Conservation (phyloP, 2,329 filamentous ascomycete genomes). For the Colletotrichum sp. region DNA sequence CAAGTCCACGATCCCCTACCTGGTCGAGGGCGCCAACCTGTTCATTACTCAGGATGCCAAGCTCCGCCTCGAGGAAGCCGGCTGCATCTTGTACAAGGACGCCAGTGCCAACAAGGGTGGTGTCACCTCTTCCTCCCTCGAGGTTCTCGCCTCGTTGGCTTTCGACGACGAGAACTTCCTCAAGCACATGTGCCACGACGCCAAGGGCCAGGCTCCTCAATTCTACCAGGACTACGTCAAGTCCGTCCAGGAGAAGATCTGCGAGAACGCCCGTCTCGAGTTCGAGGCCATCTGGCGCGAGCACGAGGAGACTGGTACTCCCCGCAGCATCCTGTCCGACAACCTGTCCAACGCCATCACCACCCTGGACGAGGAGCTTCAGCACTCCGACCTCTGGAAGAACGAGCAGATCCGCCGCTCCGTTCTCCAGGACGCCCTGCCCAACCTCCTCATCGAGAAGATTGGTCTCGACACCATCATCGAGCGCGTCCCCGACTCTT, state of each 20-base stretch:
- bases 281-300: constrained; percentile 99
- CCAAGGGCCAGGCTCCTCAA: constrained; percentile 73
- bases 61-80: constrained; percentile 91
- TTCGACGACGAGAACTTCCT: constrained; percentile 91
- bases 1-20: constrained; percentile 88
- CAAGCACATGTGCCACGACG: constrained; percentile 90
- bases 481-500: constrained; percentile 85
- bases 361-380: constrained; percentile 94
- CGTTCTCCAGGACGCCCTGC: constrained; percentile 85
- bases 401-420: constrained; percentile 78
- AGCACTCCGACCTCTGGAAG: constrained; percentile 90
- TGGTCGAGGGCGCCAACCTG: constrained; percentile 96
- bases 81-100: constrained; percentile 95
- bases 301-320: constrained; percentile 78
- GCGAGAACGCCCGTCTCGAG: constrained; percentile 89
- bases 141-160: constrained; percentile 91
- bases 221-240: constrained; percentile 96
- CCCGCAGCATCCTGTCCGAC: constrained; percentile 89
- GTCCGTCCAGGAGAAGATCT: constrained; percentile 88
- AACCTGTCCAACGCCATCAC: constrained; percentile 92
- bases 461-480: constrained; percentile 91
- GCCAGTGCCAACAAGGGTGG: constrained; percentile 98
- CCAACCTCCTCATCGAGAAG: constrained; percentile 82
- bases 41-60: constrained; percentile 99
- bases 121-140: constrained; percentile 95